phyloP scores from a whole-genome alignment of 495 filamentous ascomycete species.

The Penicillium steckii region DNA sequence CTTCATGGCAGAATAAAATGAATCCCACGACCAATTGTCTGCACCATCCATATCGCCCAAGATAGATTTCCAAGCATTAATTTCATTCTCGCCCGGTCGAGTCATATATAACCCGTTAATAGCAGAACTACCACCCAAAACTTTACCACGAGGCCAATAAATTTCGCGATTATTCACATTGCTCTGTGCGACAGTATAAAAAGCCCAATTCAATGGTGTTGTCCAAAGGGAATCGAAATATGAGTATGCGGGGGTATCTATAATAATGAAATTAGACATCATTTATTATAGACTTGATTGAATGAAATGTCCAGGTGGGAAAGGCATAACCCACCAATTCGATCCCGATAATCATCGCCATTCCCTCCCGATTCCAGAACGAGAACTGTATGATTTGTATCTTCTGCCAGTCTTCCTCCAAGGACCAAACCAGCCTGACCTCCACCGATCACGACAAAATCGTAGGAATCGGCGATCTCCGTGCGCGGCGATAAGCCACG shows the following conservation, averaged over 20 bases:
- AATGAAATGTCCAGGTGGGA: too few species aligned
- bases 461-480: conserved; percentile 34
- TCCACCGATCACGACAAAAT: conserved; percentile 50
- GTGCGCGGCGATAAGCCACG: conserved; percentile 28
- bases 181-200: conserved; percentile 32
- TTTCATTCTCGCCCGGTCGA: conserved; percentile 31
- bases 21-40: conserved; percentile 34
- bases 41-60: conserved; percentile 33
- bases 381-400: conserved; percentile 35
- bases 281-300: too few species aligned
- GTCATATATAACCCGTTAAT: conserved; percentile 37
- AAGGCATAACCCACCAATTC: conserved; percentile 29
- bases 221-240: conserved; percentile 37
- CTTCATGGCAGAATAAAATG: conserved; percentile 33
- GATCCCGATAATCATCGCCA: conserved; percentile 33
- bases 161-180: conserved; percentile 33
- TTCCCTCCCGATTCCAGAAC: conserved; percentile 43
- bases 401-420: conserved; percentile 22
- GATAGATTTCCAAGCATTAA: conserved; percentile 34
- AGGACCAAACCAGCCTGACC: conserved; percentile 37
- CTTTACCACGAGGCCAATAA: conserved; percentile 35
- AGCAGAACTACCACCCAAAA: conserved; percentile 41
- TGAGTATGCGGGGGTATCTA: conserved; percentile 34
- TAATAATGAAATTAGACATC: too few species aligned
- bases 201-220: conserved; percentile 37